Conservation (phyloP, 257 asterid genomes). For the Solanum arcanum region DNA sequence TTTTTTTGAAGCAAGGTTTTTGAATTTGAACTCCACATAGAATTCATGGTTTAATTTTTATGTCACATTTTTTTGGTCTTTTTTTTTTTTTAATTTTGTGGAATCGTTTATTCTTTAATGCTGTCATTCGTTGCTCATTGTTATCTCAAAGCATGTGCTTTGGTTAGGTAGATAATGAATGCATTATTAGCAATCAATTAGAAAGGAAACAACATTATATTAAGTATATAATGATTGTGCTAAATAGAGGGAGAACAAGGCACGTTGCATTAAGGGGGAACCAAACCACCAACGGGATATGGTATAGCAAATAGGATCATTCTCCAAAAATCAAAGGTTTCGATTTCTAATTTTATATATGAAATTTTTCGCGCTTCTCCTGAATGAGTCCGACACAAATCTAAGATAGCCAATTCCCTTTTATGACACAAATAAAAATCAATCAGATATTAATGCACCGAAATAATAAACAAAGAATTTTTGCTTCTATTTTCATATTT, state of each 20-base stretch:
- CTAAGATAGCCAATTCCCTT: not conserved
- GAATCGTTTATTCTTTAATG: not conserved
- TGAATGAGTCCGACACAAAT: rapidly evolving
- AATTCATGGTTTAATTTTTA: not conserved
- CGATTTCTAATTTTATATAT: too few species aligned
- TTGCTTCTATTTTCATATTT: too few species aligned
- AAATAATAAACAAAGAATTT: too few species aligned
- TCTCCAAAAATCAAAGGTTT: too few species aligned
- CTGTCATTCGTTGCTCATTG: not conserved
- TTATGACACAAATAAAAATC: too few species aligned
- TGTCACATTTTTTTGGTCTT: too few species aligned
- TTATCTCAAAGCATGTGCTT: not conserved
- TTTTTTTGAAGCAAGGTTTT: too few species aligned
- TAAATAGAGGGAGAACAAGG: not conserved
- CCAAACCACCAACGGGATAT: not conserved
- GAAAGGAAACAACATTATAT: not conserved
- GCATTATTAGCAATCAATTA: not conserved
- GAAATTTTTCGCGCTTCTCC: too few species aligned
- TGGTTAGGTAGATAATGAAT: not conserved
- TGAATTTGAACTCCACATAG: not conserved
- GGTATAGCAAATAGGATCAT: too few species aligned
- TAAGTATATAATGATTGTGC: not conserved
- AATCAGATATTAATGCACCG: too few species aligned
- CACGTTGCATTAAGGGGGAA: not conserved
- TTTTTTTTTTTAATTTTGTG: not conserved